Evolutionary conservation across 495 filamentous ascomycete genomes (phyloP), one percentile per base, ranked within the genome.

Genomic region (Bryoglossum gracile): DNA sequence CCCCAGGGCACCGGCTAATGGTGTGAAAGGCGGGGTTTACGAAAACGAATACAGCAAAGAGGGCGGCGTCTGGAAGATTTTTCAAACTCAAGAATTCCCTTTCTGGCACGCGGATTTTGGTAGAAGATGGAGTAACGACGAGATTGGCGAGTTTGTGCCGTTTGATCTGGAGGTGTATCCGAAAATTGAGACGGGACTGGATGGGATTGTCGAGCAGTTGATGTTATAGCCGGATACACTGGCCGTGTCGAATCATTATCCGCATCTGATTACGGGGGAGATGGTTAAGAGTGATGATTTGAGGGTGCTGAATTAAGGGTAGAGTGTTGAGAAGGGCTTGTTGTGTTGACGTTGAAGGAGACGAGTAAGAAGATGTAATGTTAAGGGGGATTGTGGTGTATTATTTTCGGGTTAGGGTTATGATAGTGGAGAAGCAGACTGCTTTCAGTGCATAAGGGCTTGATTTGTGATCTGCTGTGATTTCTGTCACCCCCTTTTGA

Each of bases 1-100:
- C 73, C 74, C 4, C 62, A 68, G 34, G 73, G 73, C 6, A 65
- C 73, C 39, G 62, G 66, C 6, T 73, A 78, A 54, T 76, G 73
- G 73, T 76, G 73, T 71, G 73, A n/a, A 76, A 52, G 74, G 74
- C 18, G 74, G 74, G 4, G 59, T 78, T 46, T 78, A 78, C 61
- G 74, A 78, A 62, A 78, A 78, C 54, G 74, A 78, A 59, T 78
- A 78, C 58, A 68, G 76, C 59, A 78, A 78, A 62, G 72, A 77
- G 51, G 60, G 71, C 51, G 74, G 74, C 13, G 62, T 66, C 22
- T 78, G 74, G 74, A 75, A 74, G 64, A 63, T 78, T 33, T 74
- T 73, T 58, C 59, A 72, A 19, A 68, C 75, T 51, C 68, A 71
- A 40, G 76, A 78, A 56, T 78, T 76, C 51, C 73, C 73, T 5